phyloP scores from a whole-genome alignment of 2,329 filamentous ascomycete genomes.

The Coleophoma eucalyptorum region DNA sequence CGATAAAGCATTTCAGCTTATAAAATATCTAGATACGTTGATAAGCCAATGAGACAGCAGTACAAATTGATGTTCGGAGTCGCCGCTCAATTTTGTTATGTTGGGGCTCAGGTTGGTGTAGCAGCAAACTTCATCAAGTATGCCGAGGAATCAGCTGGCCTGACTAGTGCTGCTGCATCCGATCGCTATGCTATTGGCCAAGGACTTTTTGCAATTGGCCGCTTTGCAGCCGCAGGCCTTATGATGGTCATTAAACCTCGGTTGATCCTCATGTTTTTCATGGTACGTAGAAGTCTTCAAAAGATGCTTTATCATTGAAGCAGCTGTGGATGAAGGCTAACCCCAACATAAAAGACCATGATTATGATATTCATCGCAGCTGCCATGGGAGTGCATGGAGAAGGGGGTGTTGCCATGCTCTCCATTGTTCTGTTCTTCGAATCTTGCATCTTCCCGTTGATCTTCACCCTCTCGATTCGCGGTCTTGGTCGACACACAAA shows the following conservation, averaged over 20 bases:
- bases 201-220: conserved; percentile 66
- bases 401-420: conserved; percentile 54
- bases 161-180: conserved; percentile 47
- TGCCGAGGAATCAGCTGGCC: conserved; percentile 48
- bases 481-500: conserved; percentile 74
- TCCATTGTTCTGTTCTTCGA: conserved; percentile 76
- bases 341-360: too few relatives aligned
- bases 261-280: conserved; percentile 62
- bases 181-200: conserved; percentile 72
- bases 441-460: conserved; percentile 75
- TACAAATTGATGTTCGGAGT: conserved; percentile 73
- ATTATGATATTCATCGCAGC: conserved; percentile 60
- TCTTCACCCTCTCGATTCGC: conserved; percentile 71
- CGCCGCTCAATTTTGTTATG: conserved; percentile 75
- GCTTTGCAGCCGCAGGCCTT: conserved; percentile 60
- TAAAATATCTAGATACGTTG: too few relatives aligned
- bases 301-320: too few relatives aligned
- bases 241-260: conserved; percentile 61
- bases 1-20: too few relatives aligned
- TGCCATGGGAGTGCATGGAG: conserved; percentile 38
- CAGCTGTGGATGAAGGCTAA: too few relatives aligned
- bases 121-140: conserved; percentile 71
- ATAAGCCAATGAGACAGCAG: conserved; percentile 63
- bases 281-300: too few relatives aligned
- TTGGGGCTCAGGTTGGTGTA: conserved; percentile 64